Conservation (phyloP, 345 rosid genomes). For the Odontarrhena argentea region DNA sequence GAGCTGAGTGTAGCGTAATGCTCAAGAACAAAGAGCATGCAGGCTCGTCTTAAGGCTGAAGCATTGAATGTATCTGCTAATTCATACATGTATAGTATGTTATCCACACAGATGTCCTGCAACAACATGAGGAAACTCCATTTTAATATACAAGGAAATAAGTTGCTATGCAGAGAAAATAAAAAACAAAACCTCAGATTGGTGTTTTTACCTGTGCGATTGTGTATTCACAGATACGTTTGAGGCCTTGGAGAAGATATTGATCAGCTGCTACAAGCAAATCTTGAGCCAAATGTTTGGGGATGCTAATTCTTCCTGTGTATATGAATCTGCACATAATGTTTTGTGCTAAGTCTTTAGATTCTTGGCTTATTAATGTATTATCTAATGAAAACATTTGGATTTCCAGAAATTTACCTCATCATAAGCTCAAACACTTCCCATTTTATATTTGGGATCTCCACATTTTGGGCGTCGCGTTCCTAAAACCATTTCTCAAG, state of each 20-base stretch:
- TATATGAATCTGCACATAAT: constrained; percentile 60
- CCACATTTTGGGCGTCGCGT: constrained; percentile 65
- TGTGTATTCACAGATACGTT: constrained; percentile 66
- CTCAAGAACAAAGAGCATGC: constrained; percentile 64
- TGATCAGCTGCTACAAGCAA: constrained; percentile 86
- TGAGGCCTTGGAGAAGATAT: constrained; percentile 72
- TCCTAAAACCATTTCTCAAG: constrained; percentile 51
- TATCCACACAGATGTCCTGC: constrained; percentile 64
- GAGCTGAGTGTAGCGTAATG: constrained; percentile 55
- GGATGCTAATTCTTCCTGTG: constrained; percentile 61
- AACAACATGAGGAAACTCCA: constrained; percentile 12
- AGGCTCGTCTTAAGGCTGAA: constrained; percentile 55
- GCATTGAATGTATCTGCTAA: constrained; percentile 69
- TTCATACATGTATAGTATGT: constrained; percentile 62
- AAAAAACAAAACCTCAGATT: background rate
- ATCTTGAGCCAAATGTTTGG: constrained; percentile 58
- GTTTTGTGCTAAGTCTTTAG: constrained; percentile 7
- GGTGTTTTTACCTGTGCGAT: constrained; percentile 60
- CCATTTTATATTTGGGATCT: constrained; percentile 79
- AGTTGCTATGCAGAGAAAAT: background rate
- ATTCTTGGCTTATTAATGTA: background rate
- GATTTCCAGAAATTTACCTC: constrained; percentile 43
- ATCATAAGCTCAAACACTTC: constrained; percentile 78
- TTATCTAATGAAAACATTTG: background rate
- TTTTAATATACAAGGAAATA: background rate